Percentiles rank a stretch among this genome's conserved stretches.
phyloP scores from a whole-genome alignment of 805 yeast genomes.

The Ogataea henricii region DNA sequence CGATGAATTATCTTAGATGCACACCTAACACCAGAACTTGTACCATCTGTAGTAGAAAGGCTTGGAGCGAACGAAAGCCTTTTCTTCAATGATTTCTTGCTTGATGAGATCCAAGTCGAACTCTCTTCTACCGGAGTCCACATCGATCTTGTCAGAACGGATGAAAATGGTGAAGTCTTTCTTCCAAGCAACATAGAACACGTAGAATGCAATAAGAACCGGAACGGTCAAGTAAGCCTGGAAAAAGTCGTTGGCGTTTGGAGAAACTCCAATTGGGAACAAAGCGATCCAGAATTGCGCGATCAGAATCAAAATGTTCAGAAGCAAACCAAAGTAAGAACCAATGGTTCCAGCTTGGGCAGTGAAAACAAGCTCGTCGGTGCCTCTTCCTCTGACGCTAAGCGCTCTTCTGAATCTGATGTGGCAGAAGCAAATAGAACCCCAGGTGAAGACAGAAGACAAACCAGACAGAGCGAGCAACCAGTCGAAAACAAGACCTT shows the following conservation, averaged over 20 bases:
- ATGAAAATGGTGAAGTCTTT: conserved; percentile 47
- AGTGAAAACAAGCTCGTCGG: conserved; percentile 65
- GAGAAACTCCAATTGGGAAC: conserved; percentile 59
- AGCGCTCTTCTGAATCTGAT: conserved; percentile 72
- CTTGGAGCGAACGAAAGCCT: conserved; percentile 46
- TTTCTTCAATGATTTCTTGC: conserved; percentile 62
- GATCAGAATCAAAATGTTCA: conserved; percentile 61
- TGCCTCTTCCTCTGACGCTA: conserved; percentile 62
- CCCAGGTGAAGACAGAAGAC: conserved; percentile 81
- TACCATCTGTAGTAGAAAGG: conserved; percentile 53
- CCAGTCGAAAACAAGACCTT: conserved; percentile 69
- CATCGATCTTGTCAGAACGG: conserved; percentile 52
- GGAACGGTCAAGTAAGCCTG: conserved; percentile 65
- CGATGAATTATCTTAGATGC: not conserved
- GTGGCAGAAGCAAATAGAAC: conserved; percentile 67
- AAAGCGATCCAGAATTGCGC: conserved; percentile 86
- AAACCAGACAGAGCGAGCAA: conserved; percentile 75
- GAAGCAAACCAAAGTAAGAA: conserved; percentile 57
- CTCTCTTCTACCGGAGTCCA: conserved; percentile 66
- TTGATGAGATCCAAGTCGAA: conserved; percentile 55
- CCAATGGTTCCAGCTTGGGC: conserved; percentile 72
- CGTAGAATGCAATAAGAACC: conserved; percentile 54
- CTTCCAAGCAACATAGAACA: conserved; percentile 38
- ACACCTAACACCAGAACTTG: conserved; percentile 52
- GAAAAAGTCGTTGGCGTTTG: conserved; percentile 63